A percentile compares a stretch with the other conserved stretches of the same genome.
Conservation (phyloP, 2,329 filamentous ascomycete species). For the Dendryphion nanum region DNA sequence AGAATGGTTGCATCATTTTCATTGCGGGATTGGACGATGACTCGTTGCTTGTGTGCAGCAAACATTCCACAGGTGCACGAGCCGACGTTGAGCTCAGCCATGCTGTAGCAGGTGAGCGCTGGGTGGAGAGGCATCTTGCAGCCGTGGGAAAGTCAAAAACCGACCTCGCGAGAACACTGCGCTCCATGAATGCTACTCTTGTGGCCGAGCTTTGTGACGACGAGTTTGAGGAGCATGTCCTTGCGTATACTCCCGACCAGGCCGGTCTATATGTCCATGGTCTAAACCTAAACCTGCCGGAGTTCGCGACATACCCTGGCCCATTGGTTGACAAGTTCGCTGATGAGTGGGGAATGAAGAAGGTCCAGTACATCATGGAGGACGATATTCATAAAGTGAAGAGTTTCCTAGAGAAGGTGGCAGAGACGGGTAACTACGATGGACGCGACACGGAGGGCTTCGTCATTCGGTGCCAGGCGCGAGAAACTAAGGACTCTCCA, state of each 20-base stretch:
- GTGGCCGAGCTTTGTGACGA: conserved; percentile 97
- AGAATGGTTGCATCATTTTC: conserved; percentile 99
- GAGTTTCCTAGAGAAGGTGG: conserved; percentile 77
- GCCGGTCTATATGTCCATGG: conserved; percentile 94
- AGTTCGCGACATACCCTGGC: conserved; percentile 85
- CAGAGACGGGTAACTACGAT: conserved; percentile 84
- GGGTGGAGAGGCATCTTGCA: conserved; percentile 76
- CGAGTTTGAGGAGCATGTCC: conserved; percentile 92
- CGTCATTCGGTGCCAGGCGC: conserved; percentile 82
- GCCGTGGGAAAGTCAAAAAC: conserved; percentile 73
- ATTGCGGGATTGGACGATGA: conserved; percentile 87
- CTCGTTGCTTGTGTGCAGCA: conserved; percentile 93
- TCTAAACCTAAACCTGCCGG: conserved; percentile 90
- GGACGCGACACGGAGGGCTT: conserved; percentile 96
- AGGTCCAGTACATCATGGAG: conserved; percentile 77
- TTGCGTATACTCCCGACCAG: conserved; percentile 78
- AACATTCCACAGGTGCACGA: conserved; percentile 89
- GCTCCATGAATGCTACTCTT: conserved; percentile 82
- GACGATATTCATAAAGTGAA: conserved; percentile 73
- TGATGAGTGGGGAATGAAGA: conserved; percentile 88
- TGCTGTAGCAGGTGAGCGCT: conserved; percentile 76
- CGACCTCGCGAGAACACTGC: conserved; percentile 74
- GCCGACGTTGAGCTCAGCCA: conserved; percentile 73
- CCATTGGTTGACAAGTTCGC: conserved; percentile 85
- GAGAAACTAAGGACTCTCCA: conserved; percentile 50